Evolutionary conservation across 768 basidiomycete species (phyloP), one percentile per base, ranked within the genome.

Genomic region (Rhodocollybia butyracea): DNA sequence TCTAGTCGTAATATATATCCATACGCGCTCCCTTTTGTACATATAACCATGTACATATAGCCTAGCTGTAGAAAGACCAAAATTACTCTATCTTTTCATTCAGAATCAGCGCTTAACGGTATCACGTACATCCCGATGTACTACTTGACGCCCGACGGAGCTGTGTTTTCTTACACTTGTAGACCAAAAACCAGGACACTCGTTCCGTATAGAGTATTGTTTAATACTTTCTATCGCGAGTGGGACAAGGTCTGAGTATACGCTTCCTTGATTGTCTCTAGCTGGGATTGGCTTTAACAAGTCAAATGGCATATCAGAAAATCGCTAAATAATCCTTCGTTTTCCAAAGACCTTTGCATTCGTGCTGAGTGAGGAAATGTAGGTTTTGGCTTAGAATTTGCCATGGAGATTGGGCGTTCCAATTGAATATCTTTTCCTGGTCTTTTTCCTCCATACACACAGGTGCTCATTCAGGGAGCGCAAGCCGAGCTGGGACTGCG

Each of bases 161-260:
- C 8, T 34, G 21, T 38, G 15, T 38, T 38, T 24, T 36, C 19
- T 24, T 24, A 22, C 19, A 17, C 34, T 22, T 19, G 45, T 75
- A 79, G 79, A 64, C 69, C 74, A 64, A 86, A 89, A 76, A 82
- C 84, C 77, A 81, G 84, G 78, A 84, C 72, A 83, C 85, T 86
- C 84, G 82, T 73, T 59, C 72, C 84, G 64, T 60, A 82, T 80
- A 75, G 76, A 75, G 74, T 63, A 56, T 54, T 32, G 10, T 12
- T 10, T 46, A 39, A 21, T 59, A 56, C 70, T 66, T 63, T 58
- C 56, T 55, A 58, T 85, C 70, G 77, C 83, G 83, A 87, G 85
- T 85, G 84, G 87, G 86, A 80, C 76, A 88, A 88, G 85, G 86
- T 88, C 85, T 86, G 87, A 88, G 85, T 71, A 79, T 84, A 81